These are phyloP conservation scores for Cercospora janseana DNA, from an alignment of 2,329 filamentous ascomycete species.

Conservation along the genomic window DNA sequence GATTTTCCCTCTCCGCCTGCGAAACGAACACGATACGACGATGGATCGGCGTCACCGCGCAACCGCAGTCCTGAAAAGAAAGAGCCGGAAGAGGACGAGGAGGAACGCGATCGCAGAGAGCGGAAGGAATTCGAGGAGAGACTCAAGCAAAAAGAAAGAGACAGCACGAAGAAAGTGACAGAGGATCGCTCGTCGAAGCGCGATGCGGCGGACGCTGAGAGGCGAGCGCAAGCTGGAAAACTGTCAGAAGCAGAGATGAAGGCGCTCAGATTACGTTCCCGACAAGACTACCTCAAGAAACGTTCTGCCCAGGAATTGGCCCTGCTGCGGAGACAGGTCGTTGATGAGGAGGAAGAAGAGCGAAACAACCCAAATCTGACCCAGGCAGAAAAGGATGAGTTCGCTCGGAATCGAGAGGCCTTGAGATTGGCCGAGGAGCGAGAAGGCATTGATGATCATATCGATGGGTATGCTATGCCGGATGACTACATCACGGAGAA, in stretches of 20 bases:
- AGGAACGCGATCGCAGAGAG: constrained; percentile 67
- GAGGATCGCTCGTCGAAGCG: constrained; percentile 54
- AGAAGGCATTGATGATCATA: constrained; percentile 82
- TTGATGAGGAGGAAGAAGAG: constrained; percentile 77
- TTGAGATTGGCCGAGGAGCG: constrained; percentile 64
- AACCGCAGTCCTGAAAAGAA: constrained; percentile 24
- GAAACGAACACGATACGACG: constrained; percentile 68
- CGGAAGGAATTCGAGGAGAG: constrained; percentile 77
- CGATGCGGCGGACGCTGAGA: constrained; percentile 52
- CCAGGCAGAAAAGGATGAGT: constrained; percentile 78
- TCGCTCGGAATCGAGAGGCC: constrained; percentile 78
- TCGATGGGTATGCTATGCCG: constrained; percentile 88
- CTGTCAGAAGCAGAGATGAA: constrained; percentile 70
- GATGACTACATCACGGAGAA: constrained; percentile 95
- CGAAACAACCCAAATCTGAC: constrained; percentile 71
- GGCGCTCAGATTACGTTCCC: constrained; percentile 76
- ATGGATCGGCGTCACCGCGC: constrained; percentile 44
- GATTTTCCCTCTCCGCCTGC: constrained; percentile 67
- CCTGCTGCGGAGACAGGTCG: constrained; percentile 83
- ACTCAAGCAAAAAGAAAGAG: constrained; percentile 68
- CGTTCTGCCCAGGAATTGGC: constrained; percentile 81
- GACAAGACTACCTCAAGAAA: constrained; percentile 92
- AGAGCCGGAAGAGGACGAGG: constrained; percentile 36
- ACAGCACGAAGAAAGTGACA: constrained; percentile 66
- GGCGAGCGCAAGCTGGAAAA: constrained; percentile 61